Evolutionary conservation across 2,329 filamentous ascomycete species (phyloP), one percentile per base, ranked within the genome.

Genomic region (Cadophora sp.): DNA sequence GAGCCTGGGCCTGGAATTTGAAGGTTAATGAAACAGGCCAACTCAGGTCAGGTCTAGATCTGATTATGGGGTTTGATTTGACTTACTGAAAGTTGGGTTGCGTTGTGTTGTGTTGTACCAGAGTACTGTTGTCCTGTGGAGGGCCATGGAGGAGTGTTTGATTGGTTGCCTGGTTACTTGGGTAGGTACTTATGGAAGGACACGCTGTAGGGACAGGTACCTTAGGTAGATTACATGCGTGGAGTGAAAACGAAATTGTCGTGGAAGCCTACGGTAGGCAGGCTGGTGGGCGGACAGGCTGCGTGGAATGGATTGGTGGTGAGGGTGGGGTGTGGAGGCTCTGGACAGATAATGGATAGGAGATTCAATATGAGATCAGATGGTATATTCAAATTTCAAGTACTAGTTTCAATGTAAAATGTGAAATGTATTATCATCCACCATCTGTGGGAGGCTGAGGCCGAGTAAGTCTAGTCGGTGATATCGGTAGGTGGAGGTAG

Each of bases 161-260:
- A 39, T 56, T 56, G 53, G 53, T 56, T 56, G 53, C 53, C 33
- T 56, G 18, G 30, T 56, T 11, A 39, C 53, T 22, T 11, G n/a
- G n/a, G n/a, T n/a, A n/a, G n/a, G n/a, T n/a, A n/a, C n/a, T n/a
- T 30, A 30, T 30, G 27, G 3, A 30, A 6, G 27, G 3, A 1
- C 6, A 6, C 6, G 6, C 3, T 30, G 27, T 30, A 30, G 3
- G 27, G 27, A 30, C 27, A 30, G 27, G 27, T 6, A 30, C 4
- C 27, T 30, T 30, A 30, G 27, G 27, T 30, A 30, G 27, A 30
- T 30, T 30, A 30, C 27, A 30, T 30, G 27, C 6, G 4, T 30
- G 27, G 24, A 33, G 50, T 53, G 36, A 8, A 13, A 9, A 33
- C 50, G 9, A 4, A 27, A 53, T 53, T 53, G 50, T 39, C 33